Conservation (phyloP, 2,329 filamentous ascomycete genomes). For the Amphichorda felina region DNA sequence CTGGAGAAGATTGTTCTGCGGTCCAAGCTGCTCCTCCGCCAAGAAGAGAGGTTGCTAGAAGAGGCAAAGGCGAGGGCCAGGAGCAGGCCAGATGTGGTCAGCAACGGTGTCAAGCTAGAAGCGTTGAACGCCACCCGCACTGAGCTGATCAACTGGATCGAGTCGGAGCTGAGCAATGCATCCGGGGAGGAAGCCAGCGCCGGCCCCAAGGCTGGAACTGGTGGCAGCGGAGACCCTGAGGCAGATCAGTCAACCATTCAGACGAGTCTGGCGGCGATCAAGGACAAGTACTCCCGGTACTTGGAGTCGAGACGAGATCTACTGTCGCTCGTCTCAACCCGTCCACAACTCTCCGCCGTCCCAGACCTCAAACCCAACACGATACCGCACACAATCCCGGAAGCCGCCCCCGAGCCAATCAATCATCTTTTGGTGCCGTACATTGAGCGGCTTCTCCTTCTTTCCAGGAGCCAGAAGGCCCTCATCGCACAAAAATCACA, state of each 20-base stretch:
- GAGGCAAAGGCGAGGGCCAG: constrained; percentile 29
- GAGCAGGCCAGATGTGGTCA: constrained; percentile 21
- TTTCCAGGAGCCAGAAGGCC: constrained; percentile 44
- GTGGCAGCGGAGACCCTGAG: constrained; percentile 8
- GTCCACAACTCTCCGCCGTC: constrained; percentile 14
- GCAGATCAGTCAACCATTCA: constrained; percentile 18
- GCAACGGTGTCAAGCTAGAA: constrained; percentile 29
- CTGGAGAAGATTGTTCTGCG: constrained; percentile 47
- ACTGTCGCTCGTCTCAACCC: constrained; percentile 24
- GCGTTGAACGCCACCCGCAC: constrained; percentile 45
- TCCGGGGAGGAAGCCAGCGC: constrained; percentile 20
- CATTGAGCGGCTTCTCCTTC: constrained; percentile 36
- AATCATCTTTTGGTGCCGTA: constrained; percentile 42
- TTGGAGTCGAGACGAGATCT: constrained; percentile 35
- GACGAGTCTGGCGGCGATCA: constrained; percentile 32
- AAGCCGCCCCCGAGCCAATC: constrained; percentile 8
- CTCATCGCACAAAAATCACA: constrained; percentile 47
- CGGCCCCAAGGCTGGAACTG: constrained; percentile 10
- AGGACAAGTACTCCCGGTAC: constrained; percentile 42
- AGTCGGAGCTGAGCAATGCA: constrained; percentile 45
- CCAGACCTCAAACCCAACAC: constrained; percentile 6
- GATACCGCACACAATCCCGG: neutral
- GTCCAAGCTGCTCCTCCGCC: constrained; percentile 42
- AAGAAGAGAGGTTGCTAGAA: constrained; percentile 42
- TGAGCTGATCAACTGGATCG: constrained; percentile 54